Conservation (phyloP, 305 asterid species). For the Solanum hybrid region DNA sequence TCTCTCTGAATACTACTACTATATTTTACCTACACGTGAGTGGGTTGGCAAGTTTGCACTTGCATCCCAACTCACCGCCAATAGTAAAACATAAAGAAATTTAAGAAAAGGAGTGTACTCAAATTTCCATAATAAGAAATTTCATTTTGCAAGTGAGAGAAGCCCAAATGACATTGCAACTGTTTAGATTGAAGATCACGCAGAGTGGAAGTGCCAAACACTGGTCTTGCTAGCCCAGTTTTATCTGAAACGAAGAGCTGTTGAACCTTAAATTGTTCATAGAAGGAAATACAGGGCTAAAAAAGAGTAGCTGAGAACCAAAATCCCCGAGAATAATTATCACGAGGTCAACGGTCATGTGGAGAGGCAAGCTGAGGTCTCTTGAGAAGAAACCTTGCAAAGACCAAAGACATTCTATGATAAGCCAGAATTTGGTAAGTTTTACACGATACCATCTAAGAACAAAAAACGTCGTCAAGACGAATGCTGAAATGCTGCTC, state of each 20-base stretch:
- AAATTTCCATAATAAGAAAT: neutral
- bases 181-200: neutral
- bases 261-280: neutral
- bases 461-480: neutral
- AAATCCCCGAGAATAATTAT: neutral
- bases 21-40: neutral
- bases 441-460: neutral
- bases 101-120: neutral
- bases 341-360: neutral
- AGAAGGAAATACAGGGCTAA: neutral
- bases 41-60: neutral
- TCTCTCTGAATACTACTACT: neutral
- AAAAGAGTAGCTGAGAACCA: too few relatives aligned
- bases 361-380: constrained; percentile 4
- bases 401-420: neutral
- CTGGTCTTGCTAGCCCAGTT: neutral
- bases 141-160: neutral
- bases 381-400: neutral
- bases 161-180: neutral
- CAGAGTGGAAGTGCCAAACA: neutral
- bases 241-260: neutral
- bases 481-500: neutral
- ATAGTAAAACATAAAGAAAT: neutral
- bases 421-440: neutral
- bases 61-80: neutral